A percentile compares a stretch with the other conserved stretches of the same genome.
These are phyloP conservation scores for Gossypium bickii DNA, from an alignment of 345 rosid genomes.

Conservation along the genomic window DNA sequence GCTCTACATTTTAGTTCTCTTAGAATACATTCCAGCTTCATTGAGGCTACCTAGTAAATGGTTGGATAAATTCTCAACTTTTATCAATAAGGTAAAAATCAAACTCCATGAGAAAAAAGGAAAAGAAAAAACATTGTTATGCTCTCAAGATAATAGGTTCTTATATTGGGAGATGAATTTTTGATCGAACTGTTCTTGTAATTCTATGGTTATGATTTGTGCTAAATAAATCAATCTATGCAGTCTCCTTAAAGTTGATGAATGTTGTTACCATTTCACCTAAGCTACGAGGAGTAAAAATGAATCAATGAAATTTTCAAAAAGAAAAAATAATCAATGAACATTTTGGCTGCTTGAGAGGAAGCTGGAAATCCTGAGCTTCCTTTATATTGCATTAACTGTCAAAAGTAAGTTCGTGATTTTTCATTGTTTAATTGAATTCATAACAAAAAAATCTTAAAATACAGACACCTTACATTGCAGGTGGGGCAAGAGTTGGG, in stretches of 20 bases:
- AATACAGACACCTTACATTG: slow-evolving; percentile 12
- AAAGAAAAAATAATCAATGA: too few relatives aligned
- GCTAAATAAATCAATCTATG: too few relatives aligned
- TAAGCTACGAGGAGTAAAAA: too few relatives aligned
- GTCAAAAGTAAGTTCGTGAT: neutral
- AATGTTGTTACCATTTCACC: too few relatives aligned
- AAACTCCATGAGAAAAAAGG: neutral
- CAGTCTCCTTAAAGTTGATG: too few relatives aligned
- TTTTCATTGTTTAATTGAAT: neutral
- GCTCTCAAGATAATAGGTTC: neutral
- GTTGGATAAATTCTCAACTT: neutral
- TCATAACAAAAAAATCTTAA: neutral
- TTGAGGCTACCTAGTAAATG: neutral
- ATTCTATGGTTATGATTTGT: too few relatives aligned
- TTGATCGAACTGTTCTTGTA: too few relatives aligned
- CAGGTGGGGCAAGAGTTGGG: slow-evolving; percentile 75
- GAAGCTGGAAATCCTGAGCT: neutral
- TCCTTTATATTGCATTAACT: neutral
- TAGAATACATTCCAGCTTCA: neutral
- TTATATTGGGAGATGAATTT: neutral
- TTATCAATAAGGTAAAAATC: neutral
- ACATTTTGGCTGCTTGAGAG: too few relatives aligned
- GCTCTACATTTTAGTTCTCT: neutral
- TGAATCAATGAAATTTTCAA: too few relatives aligned
- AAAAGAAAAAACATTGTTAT: neutral